phyloP scores from a whole-genome alignment of 257 asterid species.

The Solanum rostratum region DNA sequence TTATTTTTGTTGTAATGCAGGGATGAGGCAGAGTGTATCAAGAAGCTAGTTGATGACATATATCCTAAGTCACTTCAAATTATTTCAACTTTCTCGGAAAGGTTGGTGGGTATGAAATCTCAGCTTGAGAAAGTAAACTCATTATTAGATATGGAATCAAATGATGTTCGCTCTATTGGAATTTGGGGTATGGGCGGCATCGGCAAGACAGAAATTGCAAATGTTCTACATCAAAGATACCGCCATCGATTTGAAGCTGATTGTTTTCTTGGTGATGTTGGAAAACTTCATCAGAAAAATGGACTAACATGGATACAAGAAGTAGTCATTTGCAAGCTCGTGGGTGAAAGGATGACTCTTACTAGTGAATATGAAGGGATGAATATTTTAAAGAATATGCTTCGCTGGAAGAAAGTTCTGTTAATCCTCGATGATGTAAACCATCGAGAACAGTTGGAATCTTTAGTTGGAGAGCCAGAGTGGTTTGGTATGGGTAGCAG shows the following conservation, averaged over 20 bases:
- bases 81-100: not conserved
- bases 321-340: not conserved
- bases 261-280: not conserved
- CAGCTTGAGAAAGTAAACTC: not conserved
- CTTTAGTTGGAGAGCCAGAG: not conserved
- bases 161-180: not conserved
- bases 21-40: no score
- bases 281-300: not conserved
- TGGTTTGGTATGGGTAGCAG: constrained; percentile 1
- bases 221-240: not conserved
- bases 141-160: not conserved
- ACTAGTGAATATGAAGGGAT: not conserved
- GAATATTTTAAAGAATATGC: not conserved
- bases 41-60: no score
- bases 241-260: not conserved
- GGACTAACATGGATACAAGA: not conserved
- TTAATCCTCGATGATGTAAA: not conserved
- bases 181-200: constrained; percentile 3
- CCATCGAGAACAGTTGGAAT: not conserved
- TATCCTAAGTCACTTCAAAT: not conserved
- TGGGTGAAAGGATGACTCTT: not conserved
- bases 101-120: not conserved
- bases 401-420: not conserved
- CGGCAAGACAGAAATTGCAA: constrained; percentile 1
- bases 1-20: not conserved